Percentiles rank a stretch among this genome's conserved stretches.
Evolutionary conservation across 2,329 filamentous ascomycete genomes (phyloP).

Genomic region (Hypocreales sp.): DNA sequence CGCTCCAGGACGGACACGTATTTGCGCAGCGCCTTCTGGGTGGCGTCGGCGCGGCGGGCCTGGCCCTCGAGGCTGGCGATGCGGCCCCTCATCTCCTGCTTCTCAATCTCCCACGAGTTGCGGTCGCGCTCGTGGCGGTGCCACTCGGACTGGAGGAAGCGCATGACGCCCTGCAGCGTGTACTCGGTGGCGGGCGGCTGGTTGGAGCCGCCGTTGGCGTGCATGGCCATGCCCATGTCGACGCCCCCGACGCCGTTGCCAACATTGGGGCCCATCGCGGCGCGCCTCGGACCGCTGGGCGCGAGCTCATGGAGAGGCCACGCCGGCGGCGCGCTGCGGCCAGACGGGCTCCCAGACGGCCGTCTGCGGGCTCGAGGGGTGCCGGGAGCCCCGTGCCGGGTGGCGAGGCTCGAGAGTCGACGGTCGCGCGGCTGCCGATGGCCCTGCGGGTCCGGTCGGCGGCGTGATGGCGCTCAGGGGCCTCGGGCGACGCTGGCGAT

Average conservation of each 20-base stretch:
- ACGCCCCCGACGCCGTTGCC: slow-evolving; percentile 30
- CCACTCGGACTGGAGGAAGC: slow-evolving; percentile 98
- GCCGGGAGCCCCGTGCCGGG: too few relatives aligned
- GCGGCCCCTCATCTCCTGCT: slow-evolving; percentile 96
- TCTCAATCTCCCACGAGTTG: slow-evolving; percentile 98
- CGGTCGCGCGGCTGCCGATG: too few relatives aligned
- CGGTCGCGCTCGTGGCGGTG: slow-evolving; percentile 94
- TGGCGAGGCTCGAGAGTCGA: too few relatives aligned
- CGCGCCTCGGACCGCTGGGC: slow-evolving; percentile 18
- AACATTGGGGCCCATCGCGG: slow-evolving; percentile 25
- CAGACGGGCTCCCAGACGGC: too few relatives aligned
- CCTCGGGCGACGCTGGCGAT: too few relatives aligned
- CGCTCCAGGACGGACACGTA: slow-evolving; percentile 82
- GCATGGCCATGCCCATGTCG: slow-evolving; percentile 29
- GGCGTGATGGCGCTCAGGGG: too few relatives aligned
- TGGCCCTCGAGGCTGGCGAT: slow-evolving; percentile 92
- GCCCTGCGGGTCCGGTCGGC: too few relatives aligned
- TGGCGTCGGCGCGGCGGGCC: slow-evolving; percentile 67
- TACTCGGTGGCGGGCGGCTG: slow-evolving; percentile 46
- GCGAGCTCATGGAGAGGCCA: slow-evolving; percentile 22
- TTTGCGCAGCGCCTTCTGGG: slow-evolving; percentile 78
- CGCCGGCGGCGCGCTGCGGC: too few relatives aligned
- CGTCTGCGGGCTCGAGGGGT: too few relatives aligned
- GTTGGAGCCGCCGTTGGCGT: slow-evolving; percentile 27
- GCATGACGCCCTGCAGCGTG: slow-evolving; percentile 73